Evolutionary conservation across 768 basidiomycete genomes (phyloP), one percentile per base, ranked within the genome.

Genomic region (Tulasnella sp.): DNA sequence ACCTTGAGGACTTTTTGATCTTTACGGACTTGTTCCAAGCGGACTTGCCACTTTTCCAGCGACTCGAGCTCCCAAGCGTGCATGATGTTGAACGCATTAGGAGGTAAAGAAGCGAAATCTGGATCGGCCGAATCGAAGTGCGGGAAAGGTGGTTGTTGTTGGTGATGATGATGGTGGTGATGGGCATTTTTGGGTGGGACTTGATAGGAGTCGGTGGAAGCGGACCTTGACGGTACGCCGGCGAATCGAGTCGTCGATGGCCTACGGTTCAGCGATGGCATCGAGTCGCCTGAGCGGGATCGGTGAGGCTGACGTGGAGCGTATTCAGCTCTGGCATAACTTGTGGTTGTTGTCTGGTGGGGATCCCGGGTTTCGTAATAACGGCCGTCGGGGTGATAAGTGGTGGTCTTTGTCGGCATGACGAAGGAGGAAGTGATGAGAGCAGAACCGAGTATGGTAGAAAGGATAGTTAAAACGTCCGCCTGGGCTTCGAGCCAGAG

Each of bases 31-130:
- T 79, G 71, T 40, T 79, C 78, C 36, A 79, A 56, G 16, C 78
- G 78, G 0, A 27, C 27, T 46, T 79, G 71, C 78, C 78, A 79
- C n/a, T 79, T 79, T 46, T 74, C 71, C 36, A 79, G 39, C 36
- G 71, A 72, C 38, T 79, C 78, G 39, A 79, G 44, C 73, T 79
- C 78, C 78, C 78, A 79, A n/a, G 73, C 71, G 78, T 79, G 73
- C 71, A 79, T 72, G 42, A 79, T 74, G 42, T 74, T 79, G 46
- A 72, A 79, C 0, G 71, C 78, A 31, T 79, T 79, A 19, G 71
- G 39, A 19, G 73, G 71, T 7, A 74, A 4, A 18, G 44, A 58
- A 21, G 42, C 31, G 27, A n/a, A 62, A 7, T 48, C 44, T 18
- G 42, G 75, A 1, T 76, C 75, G 42, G 42, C 44, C 27, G n/a